Percentiles rank a stretch among this genome's conserved stretches.
These are phyloP conservation scores for Candida pini DNA, from an alignment of 805 yeast genomes.

Conservation along the genomic window DNA sequence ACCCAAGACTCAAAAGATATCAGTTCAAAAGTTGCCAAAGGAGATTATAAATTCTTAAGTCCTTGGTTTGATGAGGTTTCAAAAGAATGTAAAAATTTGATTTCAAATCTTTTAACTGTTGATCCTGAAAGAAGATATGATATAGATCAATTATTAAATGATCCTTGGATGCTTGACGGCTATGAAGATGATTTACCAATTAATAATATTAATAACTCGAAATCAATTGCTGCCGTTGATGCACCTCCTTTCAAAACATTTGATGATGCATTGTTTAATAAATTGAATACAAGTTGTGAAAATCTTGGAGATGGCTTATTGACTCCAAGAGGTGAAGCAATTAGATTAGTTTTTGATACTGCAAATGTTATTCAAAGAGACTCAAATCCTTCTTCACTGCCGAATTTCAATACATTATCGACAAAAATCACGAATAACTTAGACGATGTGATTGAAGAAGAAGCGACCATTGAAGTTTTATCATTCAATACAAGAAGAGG, in stretches of 20 bases:
- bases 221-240: slow-evolving; percentile 22
- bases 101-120: slow-evolving; percentile 58
- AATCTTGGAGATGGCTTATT: slow-evolving; percentile 18
- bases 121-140: slow-evolving; percentile 66
- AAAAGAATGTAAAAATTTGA: slow-evolving; percentile 63
- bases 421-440: slow-evolving; percentile 2
- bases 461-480: slow-evolving; percentile 15
- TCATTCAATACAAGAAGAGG: slow-evolving; percentile 2
- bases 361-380: slow-evolving; percentile 28
- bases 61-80: slow-evolving; percentile 92
- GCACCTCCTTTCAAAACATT: slow-evolving; percentile 25
- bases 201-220: no score
- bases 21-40: slow-evolving; percentile 63
- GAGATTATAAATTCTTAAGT: slow-evolving; percentile 64
- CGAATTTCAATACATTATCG: background rate
- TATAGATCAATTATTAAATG: slow-evolving; percentile 58
- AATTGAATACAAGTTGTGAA: slow-evolving; percentile 23
- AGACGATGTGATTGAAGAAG: slow-evolving; percentile 13
- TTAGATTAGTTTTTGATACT: slow-evolving; percentile 32
- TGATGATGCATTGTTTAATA: slow-evolving; percentile 22
- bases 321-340: slow-evolving; percentile 36
- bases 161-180: slow-evolving; percentile 57
- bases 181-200: slow-evolving; percentile 19
- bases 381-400: slow-evolving; percentile 10
- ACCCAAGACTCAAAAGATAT: slow-evolving; percentile 47